Evolutionary conservation across 495 filamentous ascomycete species (phyloP), one percentile per base, ranked within the genome.

Genomic region (Glonium stellatum): DNA sequence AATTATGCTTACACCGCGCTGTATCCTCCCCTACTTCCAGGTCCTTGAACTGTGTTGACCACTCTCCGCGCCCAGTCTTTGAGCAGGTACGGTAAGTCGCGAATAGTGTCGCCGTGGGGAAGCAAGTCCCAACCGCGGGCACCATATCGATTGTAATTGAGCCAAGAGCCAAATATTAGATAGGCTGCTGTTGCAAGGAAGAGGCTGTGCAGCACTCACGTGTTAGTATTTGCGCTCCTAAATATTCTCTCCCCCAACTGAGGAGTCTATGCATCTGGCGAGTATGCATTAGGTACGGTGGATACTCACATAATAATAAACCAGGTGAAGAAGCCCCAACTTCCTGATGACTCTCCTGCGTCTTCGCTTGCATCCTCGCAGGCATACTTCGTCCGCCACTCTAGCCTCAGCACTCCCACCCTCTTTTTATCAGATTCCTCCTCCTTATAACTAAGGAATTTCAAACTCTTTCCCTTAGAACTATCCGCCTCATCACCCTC

Each of bases 301-400:
- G 1, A 54, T 4, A 82, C 89, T 79, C 76, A 95, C 92, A 98
- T 86, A 64, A 98, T 87, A 62, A 97, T 84, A 62, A 97, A 78
- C 93, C 93, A 98, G 10, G 93, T 96, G 70, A 98, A 97, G 75
- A 96, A 92, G 0, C 95, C 93, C 95, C 92, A 97, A 55, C 79
- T 74, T 9, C 64, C 67, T 22, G 70, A 61, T 57, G 76, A 47
- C 48, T 62, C 54, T 15, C 46, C 50, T 4, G 65, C 68, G 12
- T 70, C 74, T 4, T 76, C 72, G n/a, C 76, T 76, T n/a, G 77
- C 78, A 5, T 76, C 75, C 62, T 90, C 84, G 72, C 93, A 98
- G 0, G 87, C 92, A 68, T 87, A 84, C 68, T 90, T 87, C 12
- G 93, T 96, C 62, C 75, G 73, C 93, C 93, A 98, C 60, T 85